A percentile compares a stretch with the other conserved stretches of the same genome.
These are phyloP conservation scores for Scytalidium sp. DNA, from an alignment of 2,329 filamentous ascomycete genomes.

Conservation along the genomic window DNA sequence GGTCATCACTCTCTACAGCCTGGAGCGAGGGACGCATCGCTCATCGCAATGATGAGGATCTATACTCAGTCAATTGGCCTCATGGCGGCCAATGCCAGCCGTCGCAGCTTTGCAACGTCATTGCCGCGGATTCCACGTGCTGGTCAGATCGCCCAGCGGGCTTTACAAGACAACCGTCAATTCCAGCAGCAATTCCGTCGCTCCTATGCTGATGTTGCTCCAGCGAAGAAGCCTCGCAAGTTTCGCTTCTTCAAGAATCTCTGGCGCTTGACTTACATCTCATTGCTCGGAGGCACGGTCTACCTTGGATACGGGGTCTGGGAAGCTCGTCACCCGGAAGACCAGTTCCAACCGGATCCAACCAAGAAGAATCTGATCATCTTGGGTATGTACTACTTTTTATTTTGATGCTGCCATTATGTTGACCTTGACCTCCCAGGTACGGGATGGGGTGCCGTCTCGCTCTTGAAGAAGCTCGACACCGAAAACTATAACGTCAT, in stretches of 20 bases:
- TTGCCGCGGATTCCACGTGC: constrained; percentile 19
- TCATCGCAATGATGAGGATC: constrained; percentile 26
- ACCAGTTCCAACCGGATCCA: constrained; percentile 77
- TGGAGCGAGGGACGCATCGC: constrained; percentile 27
- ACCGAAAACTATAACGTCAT: constrained; percentile 99
- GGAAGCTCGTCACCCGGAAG: constrained; percentile 73
- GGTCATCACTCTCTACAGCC: constrained; percentile 9
- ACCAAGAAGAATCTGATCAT: constrained; percentile 96
- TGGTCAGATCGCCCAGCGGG: constrained; percentile 19
- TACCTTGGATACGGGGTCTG: constrained; percentile 82
- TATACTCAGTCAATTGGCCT: constrained; percentile 26
- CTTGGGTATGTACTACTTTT: constrained; percentile 61
- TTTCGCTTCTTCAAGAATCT: constrained; percentile 73
- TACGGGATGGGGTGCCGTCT: constrained; percentile 94
- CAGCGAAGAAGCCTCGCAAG: constrained; percentile 51
- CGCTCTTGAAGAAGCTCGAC: constrained; percentile 96
- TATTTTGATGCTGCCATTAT: constrained; percentile 6
- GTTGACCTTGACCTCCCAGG: constrained; percentile 56
- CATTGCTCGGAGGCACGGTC: constrained; percentile 63
- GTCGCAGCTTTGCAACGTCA: constrained; percentile 24
- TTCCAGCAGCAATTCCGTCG: constrained; percentile 39
- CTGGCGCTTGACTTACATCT: constrained; percentile 81
- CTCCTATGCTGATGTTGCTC: constrained; percentile 37
- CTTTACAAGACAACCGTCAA: constrained; percentile 17
- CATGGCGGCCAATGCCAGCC: constrained; percentile 17